Percentiles rank a stretch among this genome's conserved stretches.
Evolutionary conservation across 1,284 basidiomycete genomes (phyloP).

Genomic region (Ustilago crameri): DNA sequence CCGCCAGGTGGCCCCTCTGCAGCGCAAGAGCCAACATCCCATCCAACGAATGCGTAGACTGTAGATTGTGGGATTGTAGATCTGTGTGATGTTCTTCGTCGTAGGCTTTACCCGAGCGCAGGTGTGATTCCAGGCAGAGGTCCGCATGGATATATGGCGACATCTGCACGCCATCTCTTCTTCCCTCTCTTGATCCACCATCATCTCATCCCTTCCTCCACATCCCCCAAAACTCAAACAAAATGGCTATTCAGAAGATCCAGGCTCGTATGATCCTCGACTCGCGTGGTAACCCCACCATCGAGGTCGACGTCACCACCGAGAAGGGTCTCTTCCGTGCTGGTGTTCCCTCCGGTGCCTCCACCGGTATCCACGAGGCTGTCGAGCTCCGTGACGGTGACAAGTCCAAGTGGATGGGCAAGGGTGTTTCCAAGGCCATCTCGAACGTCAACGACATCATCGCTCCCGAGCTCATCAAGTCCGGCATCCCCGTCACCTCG

Average conservation of each 20-base stretch:
- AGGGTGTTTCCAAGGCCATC: slow-evolving; percentile 88
- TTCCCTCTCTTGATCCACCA: slow-evolving; percentile 15
- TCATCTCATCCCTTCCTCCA: slow-evolving; percentile 8
- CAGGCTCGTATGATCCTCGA: slow-evolving; percentile 63
- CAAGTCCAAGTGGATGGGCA: slow-evolving; percentile 92
- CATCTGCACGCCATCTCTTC: slow-evolving; percentile 9
- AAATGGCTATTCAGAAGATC: slow-evolving; percentile 62
- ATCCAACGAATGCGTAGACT: not conserved
- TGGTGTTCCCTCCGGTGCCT: slow-evolving; percentile 96
- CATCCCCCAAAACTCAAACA: slow-evolving; percentile 16
- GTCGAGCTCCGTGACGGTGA: slow-evolving; percentile 98
- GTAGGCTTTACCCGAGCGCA: too few species aligned
- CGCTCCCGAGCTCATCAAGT: slow-evolving; percentile 87
- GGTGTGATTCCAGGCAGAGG: not conserved
- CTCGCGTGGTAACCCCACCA: slow-evolving; percentile 68
- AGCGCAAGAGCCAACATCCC: slow-evolving; percentile 22
- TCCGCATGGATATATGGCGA: slow-evolving; percentile 17
- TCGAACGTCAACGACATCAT: slow-evolving; percentile 93
- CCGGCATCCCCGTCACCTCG: slow-evolving; percentile 84
- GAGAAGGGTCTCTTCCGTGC: slow-evolving; percentile 85
- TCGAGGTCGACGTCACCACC: slow-evolving; percentile 67
- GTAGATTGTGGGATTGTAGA: not conserved
- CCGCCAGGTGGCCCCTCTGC: not conserved
- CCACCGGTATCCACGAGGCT: slow-evolving; percentile 97
- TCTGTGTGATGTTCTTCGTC: not conserved